Conservation (phyloP, 768 basidiomycete genomes). For the Scleroderma bovista region DNA sequence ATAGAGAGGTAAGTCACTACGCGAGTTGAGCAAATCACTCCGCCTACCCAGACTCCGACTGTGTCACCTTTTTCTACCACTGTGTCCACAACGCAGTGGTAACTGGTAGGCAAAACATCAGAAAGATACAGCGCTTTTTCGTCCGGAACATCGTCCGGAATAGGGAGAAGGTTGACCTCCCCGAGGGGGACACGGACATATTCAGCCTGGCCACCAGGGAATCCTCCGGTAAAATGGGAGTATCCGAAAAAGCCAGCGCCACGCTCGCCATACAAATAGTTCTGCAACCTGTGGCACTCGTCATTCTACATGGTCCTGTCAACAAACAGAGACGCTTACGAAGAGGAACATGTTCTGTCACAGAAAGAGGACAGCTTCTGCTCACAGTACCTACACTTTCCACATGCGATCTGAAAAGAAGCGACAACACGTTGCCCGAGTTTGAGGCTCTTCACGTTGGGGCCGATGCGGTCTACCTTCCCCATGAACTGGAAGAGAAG, state of each 20-base stretch:
- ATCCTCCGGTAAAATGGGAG: conserved; percentile 69
- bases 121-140: conserved; percentile 56
- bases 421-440: conserved; percentile 71
- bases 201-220: conserved; percentile 71
- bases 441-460: conserved; percentile 53
- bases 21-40: background rate
- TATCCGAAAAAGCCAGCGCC: conserved; percentile 72
- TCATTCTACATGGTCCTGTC: background rate
- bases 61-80: conserved; percentile 67
- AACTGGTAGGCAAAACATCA: conserved; percentile 65
- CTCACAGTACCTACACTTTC: conserved; percentile 67
- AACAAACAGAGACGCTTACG: conserved; percentile 32
- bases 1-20: background rate
- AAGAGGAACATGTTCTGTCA: conserved; percentile 63
- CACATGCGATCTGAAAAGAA: conserved; percentile 75
- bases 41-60: conserved; percentile 63
- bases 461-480: conserved; percentile 58
- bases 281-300: conserved; percentile 35
- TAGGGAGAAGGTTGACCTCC: conserved; percentile 63
- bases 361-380: conserved; percentile 70
- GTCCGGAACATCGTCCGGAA: conserved; percentile 61
- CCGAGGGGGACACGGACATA: conserved; percentile 69
- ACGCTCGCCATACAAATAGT: conserved; percentile 58
- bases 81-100: conserved; percentile 69
- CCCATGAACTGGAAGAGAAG: conserved; percentile 51